A percentile compares a stretch with the other conserved stretches of the same genome.
Evolutionary conservation across 2,329 filamentous ascomycete genomes (phyloP).

Genomic region (Trichoderma guizhouense): DNA sequence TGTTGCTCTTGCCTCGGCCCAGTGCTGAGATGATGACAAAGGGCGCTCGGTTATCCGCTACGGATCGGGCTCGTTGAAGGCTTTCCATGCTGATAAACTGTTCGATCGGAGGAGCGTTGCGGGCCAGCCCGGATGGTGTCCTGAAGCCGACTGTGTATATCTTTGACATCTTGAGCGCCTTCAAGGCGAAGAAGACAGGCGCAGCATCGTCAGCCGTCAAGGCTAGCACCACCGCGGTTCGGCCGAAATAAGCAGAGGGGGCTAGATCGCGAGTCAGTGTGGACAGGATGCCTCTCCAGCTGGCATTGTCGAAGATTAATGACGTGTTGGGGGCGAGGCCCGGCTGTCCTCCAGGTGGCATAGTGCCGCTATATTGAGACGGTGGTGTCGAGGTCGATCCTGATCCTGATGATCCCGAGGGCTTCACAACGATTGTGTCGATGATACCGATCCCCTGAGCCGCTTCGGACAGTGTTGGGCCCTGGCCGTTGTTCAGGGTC

Average conservation of each 20-base stretch:
- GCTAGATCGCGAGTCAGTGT: slow-evolving; percentile 79
- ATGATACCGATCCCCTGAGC: slow-evolving; percentile 75
- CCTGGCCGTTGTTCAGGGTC: slow-evolving; percentile 47
- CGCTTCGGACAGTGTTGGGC: slow-evolving; percentile 66
- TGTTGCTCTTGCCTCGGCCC: slow-evolving; percentile 71
- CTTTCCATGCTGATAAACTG: slow-evolving; percentile 74
- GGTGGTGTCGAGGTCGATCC: slow-evolving; percentile 44
- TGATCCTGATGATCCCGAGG: slow-evolving; percentile 40
- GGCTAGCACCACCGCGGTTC: slow-evolving; percentile 72
- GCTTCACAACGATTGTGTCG: slow-evolving; percentile 71
- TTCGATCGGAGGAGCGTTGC: slow-evolving; percentile 65
- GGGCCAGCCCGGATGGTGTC: slow-evolving; percentile 57
- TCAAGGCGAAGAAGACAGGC: slow-evolving; percentile 73
- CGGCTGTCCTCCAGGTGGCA: slow-evolving; percentile 26
- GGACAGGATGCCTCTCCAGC: slow-evolving; percentile 81
- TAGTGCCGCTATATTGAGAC: slow-evolving; percentile 35
- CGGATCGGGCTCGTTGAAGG: slow-evolving; percentile 50
- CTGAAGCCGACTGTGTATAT: slow-evolving; percentile 84
- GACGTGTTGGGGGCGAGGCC: slow-evolving; percentile 48
- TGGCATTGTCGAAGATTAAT: slow-evolving; percentile 76
- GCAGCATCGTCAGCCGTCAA: slow-evolving; percentile 72
- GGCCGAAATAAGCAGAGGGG: slow-evolving; percentile 73
- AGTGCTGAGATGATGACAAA: slow-evolving; percentile 80
- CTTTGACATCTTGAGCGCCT: slow-evolving; percentile 70
- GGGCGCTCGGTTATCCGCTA: slow-evolving; percentile 55